These are phyloP conservation scores for Discostella stelligera DNA, from an alignment of 352 stramenopile genomes.

Conservation along the genomic window DNA sequence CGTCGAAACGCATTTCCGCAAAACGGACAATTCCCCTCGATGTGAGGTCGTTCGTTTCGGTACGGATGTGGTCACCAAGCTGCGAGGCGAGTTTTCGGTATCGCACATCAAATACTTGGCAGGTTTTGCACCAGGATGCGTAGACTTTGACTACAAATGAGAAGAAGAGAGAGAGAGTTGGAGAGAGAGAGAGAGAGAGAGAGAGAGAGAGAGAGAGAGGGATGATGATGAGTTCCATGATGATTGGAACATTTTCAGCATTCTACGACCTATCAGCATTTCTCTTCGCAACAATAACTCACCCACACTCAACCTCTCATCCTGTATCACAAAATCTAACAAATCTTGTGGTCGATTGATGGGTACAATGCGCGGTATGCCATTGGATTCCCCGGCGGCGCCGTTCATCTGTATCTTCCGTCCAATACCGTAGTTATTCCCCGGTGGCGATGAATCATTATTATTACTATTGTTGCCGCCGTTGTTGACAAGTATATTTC, in stretches of 20 bases:
- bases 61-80: slow-evolving; percentile 27
- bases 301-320: slow-evolving; percentile 52
- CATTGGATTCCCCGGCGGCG: background rate
- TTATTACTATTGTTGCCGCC: background rate
- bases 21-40: slow-evolving; percentile 30
- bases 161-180: background rate
- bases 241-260: no score
- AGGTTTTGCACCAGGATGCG: slow-evolving; percentile 54
- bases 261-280: background rate
- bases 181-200: background rate
- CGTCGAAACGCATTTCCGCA: slow-evolving; percentile 50
- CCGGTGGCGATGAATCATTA: background rate
- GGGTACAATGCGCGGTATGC: slow-evolving; percentile 19
- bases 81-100: slow-evolving; percentile 48
- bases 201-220: background rate
- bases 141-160: slow-evolving; percentile 47
- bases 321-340: slow-evolving; percentile 45
- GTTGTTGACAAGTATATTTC: background rate
- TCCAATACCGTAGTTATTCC: background rate
- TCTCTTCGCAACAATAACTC: slow-evolving; percentile 8
- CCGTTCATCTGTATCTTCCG: background rate
- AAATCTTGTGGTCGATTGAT: slow-evolving; percentile 45
- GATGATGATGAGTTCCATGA: background rate
- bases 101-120: slow-evolving; percentile 40
- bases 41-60: background rate